A percentile compares a stretch with the other conserved stretches of the same genome.
These are phyloP conservation scores for Zygotorulaspora sp. DNA, from an alignment of 805 yeast genomes.

Conservation along the genomic window DNA sequence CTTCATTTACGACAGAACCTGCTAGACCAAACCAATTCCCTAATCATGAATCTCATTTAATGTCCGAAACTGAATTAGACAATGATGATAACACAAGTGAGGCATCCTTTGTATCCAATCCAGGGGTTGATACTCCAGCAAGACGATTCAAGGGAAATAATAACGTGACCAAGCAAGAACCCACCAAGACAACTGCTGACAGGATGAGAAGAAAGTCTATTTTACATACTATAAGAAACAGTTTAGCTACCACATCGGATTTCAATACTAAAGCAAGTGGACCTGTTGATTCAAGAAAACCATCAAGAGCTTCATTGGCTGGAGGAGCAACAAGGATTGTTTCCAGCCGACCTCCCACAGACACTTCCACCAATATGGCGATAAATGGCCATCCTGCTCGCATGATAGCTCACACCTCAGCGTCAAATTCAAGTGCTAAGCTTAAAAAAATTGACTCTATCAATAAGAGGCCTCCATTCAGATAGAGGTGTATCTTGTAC, in stretches of 20 bases:
- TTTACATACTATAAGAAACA: slow-evolving; percentile 32
- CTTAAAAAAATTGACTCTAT: slow-evolving; percentile 5
- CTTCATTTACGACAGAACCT: slow-evolving; percentile 2
- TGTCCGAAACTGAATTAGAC: slow-evolving; percentile 7
- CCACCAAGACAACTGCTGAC: slow-evolving; percentile 1
- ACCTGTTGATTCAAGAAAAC: slow-evolving; percentile 5
- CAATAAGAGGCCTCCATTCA: slow-evolving; percentile 27
- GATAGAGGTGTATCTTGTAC: slow-evolving; percentile 9
- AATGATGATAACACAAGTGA: slow-evolving; percentile 33
- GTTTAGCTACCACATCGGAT: slow-evolving; percentile 21
- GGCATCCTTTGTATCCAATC: slow-evolving; percentile 35
- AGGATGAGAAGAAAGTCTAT: slow-evolving; percentile 31
- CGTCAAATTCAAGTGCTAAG: not conserved
- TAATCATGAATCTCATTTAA: slow-evolving; percentile 11
- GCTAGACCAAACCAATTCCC: slow-evolving; percentile 1
- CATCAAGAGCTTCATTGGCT: slow-evolving; percentile 14
- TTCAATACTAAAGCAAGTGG: slow-evolving; percentile 4
- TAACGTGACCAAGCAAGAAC: slow-evolving; percentile 2
- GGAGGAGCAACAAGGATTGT: slow-evolving; percentile 18
- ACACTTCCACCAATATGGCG: slow-evolving; percentile 3
- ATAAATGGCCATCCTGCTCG: slow-evolving; percentile 9
- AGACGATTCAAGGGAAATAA: slow-evolving; percentile 5
- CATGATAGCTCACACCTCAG: slow-evolving; percentile 4
- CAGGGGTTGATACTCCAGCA: slow-evolving; percentile 13
- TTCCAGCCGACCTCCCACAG: slow-evolving; percentile 7